Percentiles rank a stretch among this genome's conserved stretches.
These are phyloP conservation scores for Calvatia gigantea DNA, from an alignment of 768 basidiomycete species.

Conservation along the genomic window DNA sequence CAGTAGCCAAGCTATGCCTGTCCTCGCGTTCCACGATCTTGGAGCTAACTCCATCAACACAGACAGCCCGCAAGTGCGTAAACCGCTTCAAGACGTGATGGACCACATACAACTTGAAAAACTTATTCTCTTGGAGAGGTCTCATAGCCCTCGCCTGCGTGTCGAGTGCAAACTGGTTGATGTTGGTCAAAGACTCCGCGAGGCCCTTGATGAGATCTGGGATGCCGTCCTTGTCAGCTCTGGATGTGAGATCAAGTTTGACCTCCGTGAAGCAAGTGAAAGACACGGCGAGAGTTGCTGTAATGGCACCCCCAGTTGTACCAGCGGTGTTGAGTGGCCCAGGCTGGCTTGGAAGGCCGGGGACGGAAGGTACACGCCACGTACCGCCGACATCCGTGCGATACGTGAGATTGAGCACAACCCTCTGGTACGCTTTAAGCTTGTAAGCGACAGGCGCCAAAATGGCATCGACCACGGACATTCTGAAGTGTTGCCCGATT, in stretches of 20 bases:
- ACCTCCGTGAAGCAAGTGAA: conserved; percentile 4
- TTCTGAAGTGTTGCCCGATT: conserved; percentile 6
- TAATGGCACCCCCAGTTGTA: neutral
- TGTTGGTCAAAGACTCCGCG: neutral
- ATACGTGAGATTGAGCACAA: neutral
- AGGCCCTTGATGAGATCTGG: neutral
- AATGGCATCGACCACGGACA: conserved; percentile 1
- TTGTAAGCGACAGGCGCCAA: conserved; percentile 2
- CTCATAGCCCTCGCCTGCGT: neutral
- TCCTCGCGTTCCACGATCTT: neutral
- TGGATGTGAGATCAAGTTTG: conserved; percentile 3
- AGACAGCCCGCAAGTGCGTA: neutral
- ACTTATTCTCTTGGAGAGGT: neutral
- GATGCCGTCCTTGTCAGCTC: conserved; percentile 2
- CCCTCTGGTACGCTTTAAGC: neutral
- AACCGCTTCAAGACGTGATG: conserved; percentile 1
- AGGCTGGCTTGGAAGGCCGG: neutral
- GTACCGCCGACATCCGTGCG: neutral
- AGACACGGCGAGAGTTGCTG: neutral
- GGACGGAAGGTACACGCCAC: neutral
- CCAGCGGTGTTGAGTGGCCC: neutral
- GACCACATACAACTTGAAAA: neutral
- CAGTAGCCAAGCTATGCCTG: no score
- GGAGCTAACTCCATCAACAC: conserved; percentile 1
- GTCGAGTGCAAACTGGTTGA: conserved; percentile 1